Base-by-base conservation (phyloP, 306 rosid genomes). In the Biancaea sappan region DNA sequence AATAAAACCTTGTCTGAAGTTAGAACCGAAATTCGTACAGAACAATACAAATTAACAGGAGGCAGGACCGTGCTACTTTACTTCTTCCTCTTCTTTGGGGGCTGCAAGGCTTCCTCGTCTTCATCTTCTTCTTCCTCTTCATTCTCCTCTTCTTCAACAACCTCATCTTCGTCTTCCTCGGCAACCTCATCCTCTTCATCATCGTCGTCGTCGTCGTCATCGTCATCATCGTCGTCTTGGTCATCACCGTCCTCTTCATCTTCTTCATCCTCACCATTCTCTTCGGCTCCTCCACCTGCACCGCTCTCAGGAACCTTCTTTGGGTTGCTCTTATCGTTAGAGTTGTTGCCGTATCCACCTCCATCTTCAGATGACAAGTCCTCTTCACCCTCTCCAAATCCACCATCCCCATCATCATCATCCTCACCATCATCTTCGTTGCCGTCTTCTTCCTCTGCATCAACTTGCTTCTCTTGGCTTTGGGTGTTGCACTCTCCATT, bases 71-170 rank as follows among this genome's bases (percentile, higher is more conserved):
- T 9, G 31, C 77, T 72, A 48, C 31, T 74, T 81, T 59, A 92
- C 93, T 92, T 92, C 97, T 92, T 92, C 87, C 97, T 92, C 74
- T 92, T 92, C 90, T 92, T 92, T 18, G 97, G 97, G 48, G 97
- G 97, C 91, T 92, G 97, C 84, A 92, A 87, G 2, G 96, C 90
- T 84, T 89, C 97, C 83, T 92, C 97, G 0, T 92, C 97, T 13
- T 89, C 96, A 0, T 92, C 97, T 1, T 90, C 96, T 0, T 81
- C 86, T 0, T 85, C 96, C 0, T 90, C 93, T 0, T 88, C 85
- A 0, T 88, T 83, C 2, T 87, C 79, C 13, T 81, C 90, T 0
- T 86, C 91, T 0, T 79, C 94, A 0, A 38, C 91, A 3, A 47
- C 94, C 2, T 28, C 91, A 2, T 84, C 96, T 0, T 87, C 97